phyloP scores from a whole-genome alignment of 192 early-diverging fungal species.

The Fimicolochytrium jonesii region DNA sequence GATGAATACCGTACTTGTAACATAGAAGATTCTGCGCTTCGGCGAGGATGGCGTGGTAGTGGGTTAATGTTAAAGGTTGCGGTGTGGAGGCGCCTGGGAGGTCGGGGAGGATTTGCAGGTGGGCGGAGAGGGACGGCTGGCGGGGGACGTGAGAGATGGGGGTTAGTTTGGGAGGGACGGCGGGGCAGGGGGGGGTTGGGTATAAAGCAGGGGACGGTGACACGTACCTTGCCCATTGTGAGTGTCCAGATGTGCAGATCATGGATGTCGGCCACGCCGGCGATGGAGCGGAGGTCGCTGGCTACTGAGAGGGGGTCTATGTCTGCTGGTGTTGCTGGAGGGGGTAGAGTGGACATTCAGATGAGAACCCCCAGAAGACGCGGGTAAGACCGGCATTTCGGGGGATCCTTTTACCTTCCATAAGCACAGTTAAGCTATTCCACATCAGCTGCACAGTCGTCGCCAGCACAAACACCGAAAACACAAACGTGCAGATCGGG shows the following conservation, averaged over 20 bases:
- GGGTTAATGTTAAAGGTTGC: slow-evolving; percentile 15
- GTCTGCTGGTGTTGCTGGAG: slow-evolving; percentile 41
- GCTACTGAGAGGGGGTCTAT: slow-evolving; percentile 42
- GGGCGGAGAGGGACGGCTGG: slow-evolving; percentile 33
- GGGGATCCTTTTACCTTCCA: slow-evolving; percentile 77
- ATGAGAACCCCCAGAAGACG: no score
- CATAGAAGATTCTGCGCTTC: slow-evolving; percentile 33
- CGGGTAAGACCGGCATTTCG: no score
- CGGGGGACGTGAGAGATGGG: no score
- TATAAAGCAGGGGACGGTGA: no score
- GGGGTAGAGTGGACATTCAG: no score
- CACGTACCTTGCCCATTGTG: slow-evolving; percentile 47
- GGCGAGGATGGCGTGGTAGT: slow-evolving; percentile 35
- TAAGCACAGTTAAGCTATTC: slow-evolving; percentile 62
- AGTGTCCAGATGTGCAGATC: slow-evolving; percentile 57
- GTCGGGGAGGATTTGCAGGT: slow-evolving; percentile 16
- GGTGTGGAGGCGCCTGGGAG: slow-evolving; percentile 11
- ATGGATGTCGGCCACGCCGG: slow-evolving; percentile 48
- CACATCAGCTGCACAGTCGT: slow-evolving; percentile 66
- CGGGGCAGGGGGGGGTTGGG: no score
- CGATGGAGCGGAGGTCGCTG: slow-evolving; percentile 39
- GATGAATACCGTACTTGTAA: slow-evolving; percentile 42
- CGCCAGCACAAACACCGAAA: slow-evolving; percentile 67
- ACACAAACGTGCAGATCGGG: slow-evolving; percentile 78
- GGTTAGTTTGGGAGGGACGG: no score